Evolutionary conservation across 257 asterid species (phyloP), one percentile per base, ranked within the genome.

Genomic region (Gynochthodes officinalis): DNA sequence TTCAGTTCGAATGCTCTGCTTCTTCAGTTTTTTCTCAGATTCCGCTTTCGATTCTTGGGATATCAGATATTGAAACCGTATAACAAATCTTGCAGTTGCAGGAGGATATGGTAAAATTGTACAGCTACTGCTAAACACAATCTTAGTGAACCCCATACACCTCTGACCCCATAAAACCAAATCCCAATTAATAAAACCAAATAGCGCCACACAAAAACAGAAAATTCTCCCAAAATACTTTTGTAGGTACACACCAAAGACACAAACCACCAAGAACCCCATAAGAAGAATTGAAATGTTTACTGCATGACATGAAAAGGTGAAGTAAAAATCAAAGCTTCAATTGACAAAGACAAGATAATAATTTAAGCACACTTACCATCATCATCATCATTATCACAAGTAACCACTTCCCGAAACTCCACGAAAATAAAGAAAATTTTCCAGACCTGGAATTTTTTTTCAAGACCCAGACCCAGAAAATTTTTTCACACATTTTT

Each of bases 11-110:
- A n/a, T n/a, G n/a, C n/a, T n/a, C n/a, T n/a, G n/a, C n/a, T n/a
- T n/a, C n/a, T n/a, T n/a, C n/a, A n/a, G n/a, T n/a, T n/a, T n/a
- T n/a, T n/a, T n/a, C n/a, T n/a, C n/a, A n/a, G n/a, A n/a, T n/a
- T n/a, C n/a, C n/a, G n/a, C n/a, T n/a, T n/a, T n/a, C n/a, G n/a
- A n/a, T n/a, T n/a, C n/a, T 64, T 76, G 81, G 83, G 77, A 89
- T 83, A 84, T 85, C 71, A 72, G 39, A 79, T 78, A n/a, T n/a
- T n/a, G n/a, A n/a, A n/a, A n/a, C n/a, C n/a, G n/a, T n/a, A n/a
- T n/a, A n/a, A n/a, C n/a, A 73, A 8, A 25, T 49, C 71, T 64
- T 27, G 49, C 72, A 62, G 80, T 27, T 46, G 27, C 69, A 72
- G 77, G 35, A 42, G 72, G 73, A 71, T 44, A 55, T 55, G 57